Evolutionary conservation across 257 asterid genomes (phyloP).

Genomic region (Solanum gracilifrons): DNA sequence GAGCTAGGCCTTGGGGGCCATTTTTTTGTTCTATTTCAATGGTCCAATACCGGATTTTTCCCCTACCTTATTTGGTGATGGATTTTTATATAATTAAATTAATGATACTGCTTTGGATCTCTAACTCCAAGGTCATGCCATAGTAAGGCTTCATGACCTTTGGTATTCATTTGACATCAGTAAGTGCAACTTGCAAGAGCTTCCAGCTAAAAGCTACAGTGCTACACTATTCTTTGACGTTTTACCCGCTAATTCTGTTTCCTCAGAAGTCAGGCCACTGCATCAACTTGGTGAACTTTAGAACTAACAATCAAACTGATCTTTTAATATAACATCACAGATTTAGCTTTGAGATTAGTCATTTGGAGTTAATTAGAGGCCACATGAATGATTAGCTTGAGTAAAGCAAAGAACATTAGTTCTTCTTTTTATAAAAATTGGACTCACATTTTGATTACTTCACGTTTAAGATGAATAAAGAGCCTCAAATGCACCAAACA

Average conservation of each 20-base stretch:
- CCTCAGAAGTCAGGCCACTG: not conserved
- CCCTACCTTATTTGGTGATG: not conserved
- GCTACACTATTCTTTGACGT: not conserved
- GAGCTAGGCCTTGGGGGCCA: no score
- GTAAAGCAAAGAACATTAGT: not conserved
- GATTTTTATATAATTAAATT: not conserved
- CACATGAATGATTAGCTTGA: not conserved
- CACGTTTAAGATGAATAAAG: not conserved
- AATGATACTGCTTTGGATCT: not conserved
- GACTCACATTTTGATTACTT: not conserved
- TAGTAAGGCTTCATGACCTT: not conserved
- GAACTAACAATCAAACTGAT: not conserved
- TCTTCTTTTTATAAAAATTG: not conserved
- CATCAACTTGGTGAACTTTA: not conserved
- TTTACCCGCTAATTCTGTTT: not conserved
- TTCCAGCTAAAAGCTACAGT: not conserved
- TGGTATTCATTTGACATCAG: not conserved
- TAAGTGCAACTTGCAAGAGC: not conserved
- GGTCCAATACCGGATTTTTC: not conserved
- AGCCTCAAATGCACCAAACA: not conserved
- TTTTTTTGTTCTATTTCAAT: not conserved
- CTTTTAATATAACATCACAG: not conserved
- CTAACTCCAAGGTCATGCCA: not conserved
- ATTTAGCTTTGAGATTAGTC: not conserved
- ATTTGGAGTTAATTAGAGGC: not conserved